Evolutionary conservation across 2,329 filamentous ascomycete species (phyloP), one percentile per base, ranked within the genome.

Genomic region (Ophiosphaerella herpotricha): DNA sequence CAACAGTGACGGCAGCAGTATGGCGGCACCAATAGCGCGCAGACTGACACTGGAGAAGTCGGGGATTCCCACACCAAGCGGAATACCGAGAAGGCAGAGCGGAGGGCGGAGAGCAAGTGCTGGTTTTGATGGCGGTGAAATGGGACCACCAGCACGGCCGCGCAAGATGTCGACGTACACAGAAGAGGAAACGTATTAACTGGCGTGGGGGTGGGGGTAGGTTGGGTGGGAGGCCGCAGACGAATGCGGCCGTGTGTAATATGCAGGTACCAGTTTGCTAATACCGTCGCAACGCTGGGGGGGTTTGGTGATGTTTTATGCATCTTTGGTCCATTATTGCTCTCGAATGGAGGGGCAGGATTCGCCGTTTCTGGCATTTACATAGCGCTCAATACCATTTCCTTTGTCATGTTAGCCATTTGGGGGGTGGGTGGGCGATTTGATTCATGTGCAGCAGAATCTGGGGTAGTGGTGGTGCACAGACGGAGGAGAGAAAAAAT

Each of bases 151-250:
- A 8, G 73, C 74, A 45, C 68, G 76, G 50, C 76, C 78, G 46
- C 73, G 80, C 56, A 80, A 79, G 60, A 72, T 80, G 63, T 80
- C 67, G 80, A 81, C 56, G 39, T 64, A 63, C 49, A 72, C 82
- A 39, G 82, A 82, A 36, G 82, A 84, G 33, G 81, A 85, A 70
- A 82, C 80, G n/a, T 84, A 80, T 68, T 84, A 73, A 48, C 5
- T 11, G 54, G 37, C n/a, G 23, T 32, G 29, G 35, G 38, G 34
- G 38, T 44, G 13, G 40, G 45, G 43, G 43, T 35, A 44, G 41
- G n/a, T 41, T 26, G 46, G 42, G 38, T 43, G 45, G 51, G 48
- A 52, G 36, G 26, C 26, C 11, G 26, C 6, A 29, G 26, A 29
- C 26, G 11, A 5, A 29, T 32, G 54, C 46, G 49, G 48, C 32